Evolutionary conservation across 805 yeast species (phyloP).

Genomic region (Tetrapisispora taiwanensis): DNA sequence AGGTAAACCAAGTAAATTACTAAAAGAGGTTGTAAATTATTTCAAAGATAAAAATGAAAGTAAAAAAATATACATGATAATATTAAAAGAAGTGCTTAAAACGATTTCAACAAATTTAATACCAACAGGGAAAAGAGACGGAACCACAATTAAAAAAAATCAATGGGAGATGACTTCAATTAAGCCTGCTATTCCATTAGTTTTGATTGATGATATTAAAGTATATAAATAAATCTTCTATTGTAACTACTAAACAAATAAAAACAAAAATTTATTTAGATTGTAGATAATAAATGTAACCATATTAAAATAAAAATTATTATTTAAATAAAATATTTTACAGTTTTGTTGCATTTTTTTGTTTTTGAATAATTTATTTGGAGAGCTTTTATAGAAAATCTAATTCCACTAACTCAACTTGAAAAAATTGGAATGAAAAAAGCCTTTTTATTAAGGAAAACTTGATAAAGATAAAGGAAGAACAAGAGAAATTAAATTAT

Average conservation of each 20-base stretch:
- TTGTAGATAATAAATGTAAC: too few relatives aligned
- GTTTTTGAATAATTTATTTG: too few relatives aligned
- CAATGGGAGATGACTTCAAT: background rate
- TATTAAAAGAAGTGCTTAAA: conserved; percentile 30
- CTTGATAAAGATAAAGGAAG: too few relatives aligned
- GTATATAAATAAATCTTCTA: background rate
- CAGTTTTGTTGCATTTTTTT: too few relatives aligned
- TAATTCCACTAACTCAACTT: too few relatives aligned
- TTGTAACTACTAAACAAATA: too few relatives aligned
- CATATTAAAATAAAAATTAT: background rate
- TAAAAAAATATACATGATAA: conserved; percentile 27
- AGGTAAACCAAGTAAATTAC: conserved; percentile 30
- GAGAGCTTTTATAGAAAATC: too few relatives aligned
- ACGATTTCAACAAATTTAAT: conserved; percentile 10
- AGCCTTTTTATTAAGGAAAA: too few relatives aligned
- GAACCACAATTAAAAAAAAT: background rate
- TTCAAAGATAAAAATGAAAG: conserved; percentile 36
- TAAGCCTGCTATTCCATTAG: conserved; percentile 6
- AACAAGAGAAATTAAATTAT: too few relatives aligned
- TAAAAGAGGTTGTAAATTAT: conserved; percentile 35
- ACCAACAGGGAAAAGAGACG: background rate
- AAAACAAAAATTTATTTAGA: too few relatives aligned
- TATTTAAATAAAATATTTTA: too few relatives aligned
- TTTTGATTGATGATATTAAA: background rate
- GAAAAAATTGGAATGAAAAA: too few relatives aligned